A percentile compares a stretch with the other conserved stretches of the same genome.
Evolutionary conservation across 2,329 filamentous ascomycete species (phyloP).

Genomic region (Parafenestella ontariensis): DNA sequence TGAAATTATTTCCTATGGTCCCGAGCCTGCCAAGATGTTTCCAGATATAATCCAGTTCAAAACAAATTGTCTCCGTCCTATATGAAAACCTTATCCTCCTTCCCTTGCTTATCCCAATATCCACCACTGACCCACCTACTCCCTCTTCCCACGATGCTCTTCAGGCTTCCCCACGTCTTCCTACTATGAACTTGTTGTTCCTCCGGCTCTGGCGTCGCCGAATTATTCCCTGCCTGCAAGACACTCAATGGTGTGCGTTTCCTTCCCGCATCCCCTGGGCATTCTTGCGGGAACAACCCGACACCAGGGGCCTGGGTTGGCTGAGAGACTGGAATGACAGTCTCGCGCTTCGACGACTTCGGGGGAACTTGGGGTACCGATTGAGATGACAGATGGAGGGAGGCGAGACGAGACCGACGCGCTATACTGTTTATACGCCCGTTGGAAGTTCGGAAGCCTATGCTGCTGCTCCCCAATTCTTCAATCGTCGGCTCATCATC

Average conservation of each 20-base stretch:
- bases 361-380: not conserved
- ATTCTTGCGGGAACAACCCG: slow-evolving; percentile 19
- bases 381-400: slow-evolving; percentile 3
- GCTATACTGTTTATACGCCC: slow-evolving; percentile 10
- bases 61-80: slow-evolving; percentile 1
- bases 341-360: slow-evolving; percentile 8
- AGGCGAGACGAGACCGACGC: slow-evolving; percentile 10
- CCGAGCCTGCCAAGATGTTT: not conserved
- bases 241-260: slow-evolving; percentile 23
- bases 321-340: slow-evolving; percentile 2
- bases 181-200: slow-evolving; percentile 21
- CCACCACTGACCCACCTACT: slow-evolving; percentile 17
- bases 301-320: slow-evolving; percentile 5
- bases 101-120: slow-evolving; percentile 20
- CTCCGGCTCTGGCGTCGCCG: slow-evolving; percentile 15
- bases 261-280: slow-evolving; percentile 17
- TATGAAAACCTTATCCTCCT: slow-evolving; percentile 32
- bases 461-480: slow-evolving; percentile 22
- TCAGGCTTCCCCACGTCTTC: slow-evolving; percentile 37
- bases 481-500: slow-evolving; percentile 27
- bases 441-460: slow-evolving; percentile 22
- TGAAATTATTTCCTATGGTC: not conserved
- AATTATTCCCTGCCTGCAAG: slow-evolving; percentile 18
- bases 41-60: too few species aligned
- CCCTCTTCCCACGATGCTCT: slow-evolving; percentile 21